phyloP scores from a whole-genome alignment of 306 rosid genomes.

The Cicer bijugum region DNA sequence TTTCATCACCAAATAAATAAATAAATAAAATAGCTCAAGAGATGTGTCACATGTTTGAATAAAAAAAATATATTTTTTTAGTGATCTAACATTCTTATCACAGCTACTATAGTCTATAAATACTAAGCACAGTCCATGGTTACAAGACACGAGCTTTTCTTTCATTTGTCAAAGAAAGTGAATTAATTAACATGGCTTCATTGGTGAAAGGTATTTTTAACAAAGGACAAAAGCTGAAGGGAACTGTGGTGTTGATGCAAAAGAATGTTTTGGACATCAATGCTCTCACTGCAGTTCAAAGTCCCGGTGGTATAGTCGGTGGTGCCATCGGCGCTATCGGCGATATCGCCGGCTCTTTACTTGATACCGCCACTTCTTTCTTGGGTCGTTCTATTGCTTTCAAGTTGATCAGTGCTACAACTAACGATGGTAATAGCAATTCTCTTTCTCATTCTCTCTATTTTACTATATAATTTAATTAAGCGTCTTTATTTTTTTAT shows the following conservation, averaged over 20 bases:
- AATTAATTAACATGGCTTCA: neutral
- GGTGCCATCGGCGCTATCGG: neutral
- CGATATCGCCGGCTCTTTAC: neutral
- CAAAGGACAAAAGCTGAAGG: constrained; percentile 23
- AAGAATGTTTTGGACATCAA: constrained; percentile 40
- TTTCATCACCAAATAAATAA: no score
- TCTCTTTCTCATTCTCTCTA: neutral
- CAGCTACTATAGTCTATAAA: neutral
- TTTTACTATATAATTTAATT: no score
- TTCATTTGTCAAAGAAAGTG: neutral
- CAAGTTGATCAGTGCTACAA: constrained; percentile 29
- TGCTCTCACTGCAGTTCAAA: constrained; percentile 3
- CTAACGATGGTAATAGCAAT: constrained; percentile 14
- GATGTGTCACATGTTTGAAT: neutral
- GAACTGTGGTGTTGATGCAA: constrained; percentile 38
- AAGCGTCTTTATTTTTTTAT: no score
- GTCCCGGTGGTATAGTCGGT: neutral
- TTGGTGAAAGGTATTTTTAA: neutral
- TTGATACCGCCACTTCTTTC: constrained; percentile 17
- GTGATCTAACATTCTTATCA: neutral
- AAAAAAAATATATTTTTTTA: neutral
- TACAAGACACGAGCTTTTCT: constrained; percentile 6
- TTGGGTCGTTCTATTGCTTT: neutral
- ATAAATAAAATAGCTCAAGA: no score
- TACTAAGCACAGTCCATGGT: constrained; percentile 4